phyloP scores from a whole-genome alignment of 768 basidiomycete species.

The Chalciporus sphaerocephalus region DNA sequence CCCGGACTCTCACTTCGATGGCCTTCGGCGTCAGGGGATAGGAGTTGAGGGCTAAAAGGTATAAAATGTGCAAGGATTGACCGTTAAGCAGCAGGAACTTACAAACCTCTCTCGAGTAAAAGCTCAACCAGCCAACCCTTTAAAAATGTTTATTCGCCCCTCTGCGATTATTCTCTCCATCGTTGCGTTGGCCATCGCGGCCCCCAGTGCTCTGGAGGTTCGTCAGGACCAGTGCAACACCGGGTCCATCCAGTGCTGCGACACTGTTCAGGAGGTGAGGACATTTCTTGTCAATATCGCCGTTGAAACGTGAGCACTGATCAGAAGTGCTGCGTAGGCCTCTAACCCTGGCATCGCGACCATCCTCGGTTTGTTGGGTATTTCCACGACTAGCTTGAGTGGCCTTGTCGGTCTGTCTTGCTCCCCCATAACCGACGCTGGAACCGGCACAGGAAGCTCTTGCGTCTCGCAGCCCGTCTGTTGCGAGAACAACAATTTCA shows the following conservation, averaged over 20 bases:
- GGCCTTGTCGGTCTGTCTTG: not conserved
- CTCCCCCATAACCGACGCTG: not conserved
- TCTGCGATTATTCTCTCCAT: slow-evolving; percentile 2
- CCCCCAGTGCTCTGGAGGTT: slow-evolving; percentile 1
- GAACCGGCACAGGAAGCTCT: not conserved
- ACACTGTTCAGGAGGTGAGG: not conserved
- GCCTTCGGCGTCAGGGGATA: too few relatives aligned
- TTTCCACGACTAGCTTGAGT: not conserved
- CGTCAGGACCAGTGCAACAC: not conserved
- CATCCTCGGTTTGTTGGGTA: not conserved
- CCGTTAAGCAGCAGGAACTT: too few relatives aligned
- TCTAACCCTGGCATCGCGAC: not conserved
- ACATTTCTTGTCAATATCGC: not conserved
- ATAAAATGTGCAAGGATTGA: too few relatives aligned
- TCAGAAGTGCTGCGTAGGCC: not conserved
- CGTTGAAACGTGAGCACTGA: not conserved
- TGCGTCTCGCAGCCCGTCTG: slow-evolving; percentile 18
- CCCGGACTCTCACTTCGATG: too few relatives aligned
- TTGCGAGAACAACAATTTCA: slow-evolving; percentile 11
- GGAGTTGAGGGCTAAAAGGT: too few relatives aligned
- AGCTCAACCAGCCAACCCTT: too few relatives aligned
- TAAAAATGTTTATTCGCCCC: not conserved
- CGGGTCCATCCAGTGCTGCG: not conserved
- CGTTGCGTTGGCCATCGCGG: slow-evolving; percentile 8
- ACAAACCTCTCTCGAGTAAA: too few relatives aligned